Percentiles rank a stretch among this genome's conserved stretches.
phyloP scores from a whole-genome alignment of 1,284 basidiomycete species.

The Austroboletus sp. region DNA sequence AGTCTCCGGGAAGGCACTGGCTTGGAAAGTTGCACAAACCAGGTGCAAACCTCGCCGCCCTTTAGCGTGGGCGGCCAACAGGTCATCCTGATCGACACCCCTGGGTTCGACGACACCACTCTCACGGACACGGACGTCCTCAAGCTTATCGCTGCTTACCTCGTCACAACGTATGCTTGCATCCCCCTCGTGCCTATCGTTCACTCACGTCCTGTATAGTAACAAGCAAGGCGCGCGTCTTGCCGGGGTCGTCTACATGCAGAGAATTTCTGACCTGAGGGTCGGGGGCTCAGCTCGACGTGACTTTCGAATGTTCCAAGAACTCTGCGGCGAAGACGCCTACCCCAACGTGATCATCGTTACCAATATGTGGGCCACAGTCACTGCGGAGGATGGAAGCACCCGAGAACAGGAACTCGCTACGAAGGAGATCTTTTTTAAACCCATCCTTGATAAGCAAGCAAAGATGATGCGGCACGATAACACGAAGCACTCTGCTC shows the following conservation, averaged over 20 bases:
- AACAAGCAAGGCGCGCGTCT: slow-evolving; percentile 35
- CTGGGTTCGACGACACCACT: slow-evolving; percentile 37
- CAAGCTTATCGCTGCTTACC: slow-evolving; percentile 34
- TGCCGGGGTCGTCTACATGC: slow-evolving; percentile 48
- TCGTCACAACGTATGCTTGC: slow-evolving; percentile 29
- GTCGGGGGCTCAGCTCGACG: slow-evolving; percentile 46
- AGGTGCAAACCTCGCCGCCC: slow-evolving; percentile 29
- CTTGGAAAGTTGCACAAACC: slow-evolving; percentile 34
- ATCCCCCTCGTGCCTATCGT: background rate
- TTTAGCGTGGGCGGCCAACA: slow-evolving; percentile 29
- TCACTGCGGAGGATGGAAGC: slow-evolving; percentile 30
- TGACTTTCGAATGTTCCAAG: slow-evolving; percentile 47
- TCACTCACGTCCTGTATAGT: slow-evolving; percentile 25
- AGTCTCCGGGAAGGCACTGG: slow-evolving; percentile 28
- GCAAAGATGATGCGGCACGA: slow-evolving; percentile 36
- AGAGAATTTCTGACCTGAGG: slow-evolving; percentile 47
- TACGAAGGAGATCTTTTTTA: slow-evolving; percentile 38
- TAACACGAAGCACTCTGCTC: slow-evolving; percentile 31
- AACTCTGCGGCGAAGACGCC: slow-evolving; percentile 45
- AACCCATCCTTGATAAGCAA: slow-evolving; percentile 35
- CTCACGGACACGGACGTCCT: slow-evolving; percentile 35
- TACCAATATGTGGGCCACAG: slow-evolving; percentile 47
- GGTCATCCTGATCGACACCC: slow-evolving; percentile 34
- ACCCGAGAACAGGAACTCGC: slow-evolving; percentile 34
- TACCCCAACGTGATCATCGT: slow-evolving; percentile 44